Conservation (phyloP, 108 stramenopile genomes). For the Phaeodactylum tricornutum region DNA sequence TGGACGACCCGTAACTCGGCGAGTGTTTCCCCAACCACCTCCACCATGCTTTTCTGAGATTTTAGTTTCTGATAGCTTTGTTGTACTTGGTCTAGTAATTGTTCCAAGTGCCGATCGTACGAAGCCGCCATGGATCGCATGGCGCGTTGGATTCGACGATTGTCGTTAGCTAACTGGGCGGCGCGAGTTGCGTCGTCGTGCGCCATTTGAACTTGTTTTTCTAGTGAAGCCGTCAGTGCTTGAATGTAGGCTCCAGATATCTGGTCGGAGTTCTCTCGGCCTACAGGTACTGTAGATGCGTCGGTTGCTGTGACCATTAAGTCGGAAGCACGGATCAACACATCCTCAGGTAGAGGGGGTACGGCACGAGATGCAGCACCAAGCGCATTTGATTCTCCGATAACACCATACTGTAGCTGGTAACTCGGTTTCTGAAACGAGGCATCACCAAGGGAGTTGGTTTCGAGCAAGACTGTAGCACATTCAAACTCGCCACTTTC, state of each 20-base stretch:
- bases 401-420: conserved; percentile 54
- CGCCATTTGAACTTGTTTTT: conserved; percentile 25
- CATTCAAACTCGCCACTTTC: conserved; percentile 39
- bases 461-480: conserved; percentile 46
- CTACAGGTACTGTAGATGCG: background rate
- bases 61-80: conserved; percentile 28
- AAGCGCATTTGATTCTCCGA: conserved; percentile 69
- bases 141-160: conserved; percentile 23
- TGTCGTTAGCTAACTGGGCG: conserved; percentile 23
- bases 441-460: conserved; percentile 3
- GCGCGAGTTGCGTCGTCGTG: conserved; percentile 10
- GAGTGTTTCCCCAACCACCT: conserved; percentile 61
- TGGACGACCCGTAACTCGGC: conserved; percentile 31
- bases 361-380: conserved; percentile 46
- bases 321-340: conserved; percentile 48
- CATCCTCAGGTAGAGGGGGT: conserved; percentile 48
- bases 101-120: conserved; percentile 47
- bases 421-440: conserved; percentile 31
- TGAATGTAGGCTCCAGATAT: conserved; percentile 4
- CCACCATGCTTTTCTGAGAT: conserved; percentile 15
- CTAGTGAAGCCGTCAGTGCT: conserved; percentile 37
- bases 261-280: too few species aligned
- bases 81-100: conserved; percentile 25
- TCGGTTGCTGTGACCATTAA: conserved; percentile 16
- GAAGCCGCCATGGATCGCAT: conserved; percentile 42